Percentiles rank a stretch among this genome's conserved stretches.
These are phyloP conservation scores for Daedaleopsis nitida DNA, from an alignment of 768 basidiomycete genomes.

Conservation along the genomic window DNA sequence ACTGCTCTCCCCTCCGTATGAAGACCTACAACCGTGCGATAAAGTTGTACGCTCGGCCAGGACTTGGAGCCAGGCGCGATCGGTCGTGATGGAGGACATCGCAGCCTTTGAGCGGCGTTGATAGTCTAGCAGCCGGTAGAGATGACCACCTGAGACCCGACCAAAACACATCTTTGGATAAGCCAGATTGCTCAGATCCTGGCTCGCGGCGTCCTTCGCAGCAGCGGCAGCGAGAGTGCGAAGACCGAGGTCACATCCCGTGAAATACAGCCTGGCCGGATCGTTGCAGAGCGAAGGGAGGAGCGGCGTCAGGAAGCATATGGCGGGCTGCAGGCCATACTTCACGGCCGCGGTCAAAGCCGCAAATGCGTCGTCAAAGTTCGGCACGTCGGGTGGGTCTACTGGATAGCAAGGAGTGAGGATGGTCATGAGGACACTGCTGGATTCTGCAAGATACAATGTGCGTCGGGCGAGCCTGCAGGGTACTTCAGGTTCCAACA, in stretches of 20 bases:
- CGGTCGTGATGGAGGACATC: neutral
- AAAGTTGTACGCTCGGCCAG: neutral
- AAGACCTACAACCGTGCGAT: neutral
- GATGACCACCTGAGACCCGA: neutral
- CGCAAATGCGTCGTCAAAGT: conserved; percentile 12
- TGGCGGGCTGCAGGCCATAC: conserved; percentile 17
- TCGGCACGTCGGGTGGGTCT: conserved; percentile 8
- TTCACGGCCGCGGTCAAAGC: conserved; percentile 11
- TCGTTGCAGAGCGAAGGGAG: neutral
- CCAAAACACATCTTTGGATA: neutral
- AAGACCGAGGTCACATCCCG: neutral
- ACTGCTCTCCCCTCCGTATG: neutral
- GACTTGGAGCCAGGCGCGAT: neutral
- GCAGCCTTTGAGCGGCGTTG: conserved; percentile 4
- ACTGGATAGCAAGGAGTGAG: conserved; percentile 26
- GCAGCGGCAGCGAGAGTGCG: neutral
- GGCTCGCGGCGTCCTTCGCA: neutral
- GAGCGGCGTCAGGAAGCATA: neutral
- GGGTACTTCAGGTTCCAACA: neutral
- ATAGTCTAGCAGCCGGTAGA: conserved; percentile 8
- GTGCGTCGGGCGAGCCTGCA: neutral
- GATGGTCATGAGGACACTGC: neutral
- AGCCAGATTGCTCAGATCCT: neutral
- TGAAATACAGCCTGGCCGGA: conserved; percentile 2
- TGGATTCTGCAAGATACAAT: neutral